A percentile compares a stretch with the other conserved stretches of the same genome.
phyloP scores from a whole-genome alignment of 2,329 filamentous ascomycete species.

The Trichothecium sympodiale region DNA sequence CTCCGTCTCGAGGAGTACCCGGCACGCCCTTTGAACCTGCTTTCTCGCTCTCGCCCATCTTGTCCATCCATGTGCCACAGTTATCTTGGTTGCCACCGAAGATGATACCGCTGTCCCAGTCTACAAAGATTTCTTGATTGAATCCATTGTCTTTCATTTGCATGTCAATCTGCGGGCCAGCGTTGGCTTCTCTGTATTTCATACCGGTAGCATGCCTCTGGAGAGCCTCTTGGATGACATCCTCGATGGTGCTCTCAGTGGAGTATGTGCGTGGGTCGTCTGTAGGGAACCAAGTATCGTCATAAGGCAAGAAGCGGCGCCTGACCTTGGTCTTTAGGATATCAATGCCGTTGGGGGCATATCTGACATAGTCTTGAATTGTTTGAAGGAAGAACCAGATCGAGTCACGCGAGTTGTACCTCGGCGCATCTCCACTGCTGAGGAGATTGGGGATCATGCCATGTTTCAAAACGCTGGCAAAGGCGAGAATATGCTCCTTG shows the following conservation, averaged over 20 bases:
- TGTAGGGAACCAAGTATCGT: slow-evolving; percentile 85
- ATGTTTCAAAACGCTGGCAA: slow-evolving; percentile 93
- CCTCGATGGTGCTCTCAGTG: slow-evolving; percentile 68
- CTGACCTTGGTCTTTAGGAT: slow-evolving; percentile 69
- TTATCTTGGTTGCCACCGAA: slow-evolving; percentile 92
- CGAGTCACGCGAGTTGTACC: slow-evolving; percentile 93
- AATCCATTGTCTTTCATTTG: slow-evolving; percentile 94
- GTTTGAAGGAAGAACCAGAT: slow-evolving; percentile 97
- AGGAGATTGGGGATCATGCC: slow-evolving; percentile 96
- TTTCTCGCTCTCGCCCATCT: slow-evolving; percentile 96
- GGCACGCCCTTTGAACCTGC: slow-evolving; percentile 89
- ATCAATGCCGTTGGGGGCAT: slow-evolving; percentile 64
- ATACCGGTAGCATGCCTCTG: slow-evolving; percentile 86
- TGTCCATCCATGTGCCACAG: slow-evolving; percentile 99
- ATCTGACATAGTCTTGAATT: slow-evolving; percentile 82
- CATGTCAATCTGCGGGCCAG: slow-evolving; percentile 73
- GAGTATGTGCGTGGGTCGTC: slow-evolving; percentile 82
- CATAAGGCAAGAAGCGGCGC: slow-evolving; percentile 84
- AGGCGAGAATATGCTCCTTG: slow-evolving; percentile 86
- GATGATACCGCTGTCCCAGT: slow-evolving; percentile 82
- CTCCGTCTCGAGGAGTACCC: slow-evolving; percentile 92
- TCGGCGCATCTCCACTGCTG: slow-evolving; percentile 70
- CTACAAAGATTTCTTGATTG: slow-evolving; percentile 79
- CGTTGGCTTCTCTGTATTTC: slow-evolving; percentile 90
- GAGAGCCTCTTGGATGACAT: slow-evolving; percentile 85